Conservation (phyloP, 73 alveolate species). For the Paramecium biaurelia region DNA sequence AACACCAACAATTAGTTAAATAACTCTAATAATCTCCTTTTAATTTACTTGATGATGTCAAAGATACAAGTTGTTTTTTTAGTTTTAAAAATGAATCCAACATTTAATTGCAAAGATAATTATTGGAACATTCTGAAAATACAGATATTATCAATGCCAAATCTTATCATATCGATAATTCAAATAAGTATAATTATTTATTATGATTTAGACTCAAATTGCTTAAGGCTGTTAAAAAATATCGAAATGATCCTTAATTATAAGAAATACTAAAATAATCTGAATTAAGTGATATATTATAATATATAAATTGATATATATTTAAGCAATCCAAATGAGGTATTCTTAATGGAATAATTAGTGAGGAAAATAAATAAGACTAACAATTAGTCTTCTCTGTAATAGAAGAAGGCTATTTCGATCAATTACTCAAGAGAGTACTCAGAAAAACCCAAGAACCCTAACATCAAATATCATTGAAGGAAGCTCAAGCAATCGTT, state of each 20-base stretch:
- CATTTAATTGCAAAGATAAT: not conserved
- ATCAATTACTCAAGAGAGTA: not conserved
- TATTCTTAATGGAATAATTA: constrained; percentile 15
- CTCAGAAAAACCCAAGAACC: constrained; percentile 3
- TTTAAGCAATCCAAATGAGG: not conserved
- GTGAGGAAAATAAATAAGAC: constrained; percentile 1
- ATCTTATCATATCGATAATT: not conserved
- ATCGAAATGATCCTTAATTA: not conserved
- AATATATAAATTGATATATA: constrained; percentile 3
- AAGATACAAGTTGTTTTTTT: not conserved
- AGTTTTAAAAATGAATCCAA: not conserved
- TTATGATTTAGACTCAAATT: not conserved
- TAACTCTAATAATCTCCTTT: not conserved
- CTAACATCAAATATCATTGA: not conserved
- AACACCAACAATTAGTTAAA: constrained; percentile 23
- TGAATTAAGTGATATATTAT: constrained; percentile 1
- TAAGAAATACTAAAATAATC: not conserved
- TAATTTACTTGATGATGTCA: not conserved
- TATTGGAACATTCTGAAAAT: constrained; percentile 7
- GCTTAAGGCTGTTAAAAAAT: not conserved
- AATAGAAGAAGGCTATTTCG: constrained; percentile 12
- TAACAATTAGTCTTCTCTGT: not conserved
- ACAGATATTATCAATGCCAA: not conserved
- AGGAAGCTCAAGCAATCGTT: not conserved
- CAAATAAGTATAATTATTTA: not conserved